A percentile compares a stretch with the other conserved stretches of the same genome.
Conservation (phyloP, 306 rosid genomes). For the Gillenia trifoliata region DNA sequence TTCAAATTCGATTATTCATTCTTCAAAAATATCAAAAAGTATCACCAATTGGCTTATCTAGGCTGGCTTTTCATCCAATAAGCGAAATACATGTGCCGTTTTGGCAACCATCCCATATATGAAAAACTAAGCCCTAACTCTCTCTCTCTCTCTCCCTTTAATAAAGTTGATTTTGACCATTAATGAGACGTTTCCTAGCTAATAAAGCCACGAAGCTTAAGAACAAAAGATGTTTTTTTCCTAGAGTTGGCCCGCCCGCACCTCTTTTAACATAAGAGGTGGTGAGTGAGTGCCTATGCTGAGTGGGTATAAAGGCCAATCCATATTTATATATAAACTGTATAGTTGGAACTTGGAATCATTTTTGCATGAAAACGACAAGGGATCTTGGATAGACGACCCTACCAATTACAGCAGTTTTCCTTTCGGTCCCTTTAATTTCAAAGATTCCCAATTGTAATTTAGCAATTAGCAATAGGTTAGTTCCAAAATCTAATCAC, state of each 20-base stretch:
- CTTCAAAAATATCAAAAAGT: neutral
- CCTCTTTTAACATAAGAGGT: neutral
- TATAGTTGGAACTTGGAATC: conserved; percentile 19
- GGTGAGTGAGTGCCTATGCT: conserved; percentile 16
- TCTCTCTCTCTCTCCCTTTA: neutral
- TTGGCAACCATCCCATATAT: neutral
- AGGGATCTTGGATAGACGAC: conserved; percentile 3
- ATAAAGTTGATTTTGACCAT: conserved; percentile 18
- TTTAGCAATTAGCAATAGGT: neutral
- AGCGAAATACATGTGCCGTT: neutral
- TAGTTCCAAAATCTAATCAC: neutral
- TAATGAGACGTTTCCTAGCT: neutral
- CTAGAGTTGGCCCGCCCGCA: no score
- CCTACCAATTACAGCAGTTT: conserved; percentile 19
- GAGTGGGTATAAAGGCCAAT: conserved; percentile 29
- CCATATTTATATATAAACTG: conserved; percentile 7
- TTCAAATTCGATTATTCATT: neutral
- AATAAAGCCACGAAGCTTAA: conserved; percentile 1
- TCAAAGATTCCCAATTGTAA: conserved; percentile 25
- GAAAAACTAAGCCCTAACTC: neutral
- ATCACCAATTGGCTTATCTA: neutral
- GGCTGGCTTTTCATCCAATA: neutral
- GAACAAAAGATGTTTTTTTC: neutral
- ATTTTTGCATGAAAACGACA: conserved; percentile 20
- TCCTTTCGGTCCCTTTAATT: conserved; percentile 18